Percentiles rank a stretch among this genome's conserved stretches.
These are phyloP conservation scores for Strigomonas galati DNA, from an alignment of 208 protist genomes.

Conservation along the genomic window DNA sequence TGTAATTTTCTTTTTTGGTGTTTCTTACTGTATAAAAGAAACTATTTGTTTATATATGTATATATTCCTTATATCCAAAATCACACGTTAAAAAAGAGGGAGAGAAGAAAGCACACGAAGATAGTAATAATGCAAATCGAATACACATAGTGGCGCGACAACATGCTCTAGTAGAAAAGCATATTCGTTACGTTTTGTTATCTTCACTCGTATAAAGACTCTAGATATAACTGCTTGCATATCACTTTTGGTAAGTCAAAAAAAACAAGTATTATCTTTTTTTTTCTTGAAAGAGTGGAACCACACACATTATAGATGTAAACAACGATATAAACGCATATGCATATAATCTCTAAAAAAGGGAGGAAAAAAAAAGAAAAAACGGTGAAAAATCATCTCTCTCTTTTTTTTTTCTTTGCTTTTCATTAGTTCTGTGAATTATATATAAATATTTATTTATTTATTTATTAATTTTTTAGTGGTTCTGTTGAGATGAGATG, in stretches of 20 bases:
- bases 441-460: constrained; percentile 5
- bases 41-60: too few relatives aligned
- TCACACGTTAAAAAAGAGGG: background rate
- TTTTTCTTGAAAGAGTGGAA: background rate
- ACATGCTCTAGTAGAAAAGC: background rate
- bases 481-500: background rate
- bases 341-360: background rate
- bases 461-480: too few relatives aligned
- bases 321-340: background rate
- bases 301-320: background rate
- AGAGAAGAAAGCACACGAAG: background rate
- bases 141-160: background rate
- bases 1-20: constrained; percentile 1
- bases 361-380: background rate
- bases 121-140: background rate
- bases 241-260: background rate
- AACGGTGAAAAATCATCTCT: background rate
- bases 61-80: too few relatives aligned
- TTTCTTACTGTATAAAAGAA: background rate
- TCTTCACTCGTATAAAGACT: background rate
- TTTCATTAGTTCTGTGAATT: background rate
- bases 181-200: background rate
- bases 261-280: constrained; percentile 1
- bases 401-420: background rate
- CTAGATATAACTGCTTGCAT: background rate